Evolutionary conservation across 2,329 filamentous ascomycete species (phyloP).

Genomic region (Fusarium lyarnte): DNA sequence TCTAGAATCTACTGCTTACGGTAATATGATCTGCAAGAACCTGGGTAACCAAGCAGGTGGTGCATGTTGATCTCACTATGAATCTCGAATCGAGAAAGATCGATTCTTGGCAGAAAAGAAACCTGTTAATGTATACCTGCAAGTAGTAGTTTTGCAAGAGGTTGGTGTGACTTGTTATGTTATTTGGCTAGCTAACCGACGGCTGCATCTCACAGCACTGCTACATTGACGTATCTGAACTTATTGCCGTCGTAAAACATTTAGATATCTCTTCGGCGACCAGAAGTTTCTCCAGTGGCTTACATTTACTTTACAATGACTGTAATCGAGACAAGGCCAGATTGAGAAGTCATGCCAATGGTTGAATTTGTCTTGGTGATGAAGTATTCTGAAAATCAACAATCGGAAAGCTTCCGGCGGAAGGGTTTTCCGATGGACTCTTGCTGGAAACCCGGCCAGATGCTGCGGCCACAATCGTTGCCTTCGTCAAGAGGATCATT

Average conservation of each 20-base stretch:
- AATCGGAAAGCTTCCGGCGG: neutral
- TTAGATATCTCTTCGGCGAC: neutral
- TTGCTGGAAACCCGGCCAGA: neutral
- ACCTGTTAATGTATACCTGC: fast-evolving
- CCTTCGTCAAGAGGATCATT: fast-evolving
- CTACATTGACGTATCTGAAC: neutral
- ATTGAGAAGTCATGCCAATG: neutral
- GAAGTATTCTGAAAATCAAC: neutral
- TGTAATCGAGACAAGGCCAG: fast-evolving
- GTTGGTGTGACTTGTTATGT: neutral
- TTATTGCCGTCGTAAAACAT: too few relatives aligned
- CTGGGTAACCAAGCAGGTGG: neutral
- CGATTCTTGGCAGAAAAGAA: neutral
- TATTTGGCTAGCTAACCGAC: neutral
- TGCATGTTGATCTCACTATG: neutral
- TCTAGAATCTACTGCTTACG: neutral
- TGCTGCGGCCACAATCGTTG: fast-evolving
- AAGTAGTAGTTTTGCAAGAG: neutral
- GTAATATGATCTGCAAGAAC: neutral
- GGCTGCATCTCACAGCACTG: neutral
- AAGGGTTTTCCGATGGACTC: neutral
- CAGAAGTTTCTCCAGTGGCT: neutral
- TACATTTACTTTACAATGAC: neutral
- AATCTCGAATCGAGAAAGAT: neutral
- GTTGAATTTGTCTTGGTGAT: too few relatives aligned